phyloP scores from a whole-genome alignment of 2,329 filamentous ascomycete genomes.

The Neospermospora avenae region DNA sequence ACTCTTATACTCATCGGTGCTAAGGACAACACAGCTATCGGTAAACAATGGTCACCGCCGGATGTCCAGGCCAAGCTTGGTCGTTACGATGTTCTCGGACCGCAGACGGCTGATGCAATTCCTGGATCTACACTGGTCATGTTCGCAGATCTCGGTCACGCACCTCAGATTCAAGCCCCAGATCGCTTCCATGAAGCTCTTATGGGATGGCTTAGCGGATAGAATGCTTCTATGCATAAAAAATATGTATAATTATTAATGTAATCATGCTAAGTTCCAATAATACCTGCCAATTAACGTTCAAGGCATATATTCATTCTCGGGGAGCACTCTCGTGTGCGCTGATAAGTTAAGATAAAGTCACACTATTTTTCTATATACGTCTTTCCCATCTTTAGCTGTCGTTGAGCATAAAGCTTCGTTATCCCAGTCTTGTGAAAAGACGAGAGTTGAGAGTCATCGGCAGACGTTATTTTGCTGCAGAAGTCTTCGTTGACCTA shows the following conservation, averaged over 20 bases:
- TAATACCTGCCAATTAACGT: not conserved
- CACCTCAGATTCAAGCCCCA: slow-evolving; percentile 51
- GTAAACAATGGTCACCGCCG: slow-evolving; percentile 45
- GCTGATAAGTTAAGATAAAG: too few species aligned
- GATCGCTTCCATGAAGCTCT: slow-evolving; percentile 45
- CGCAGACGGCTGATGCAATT: slow-evolving; percentile 43
- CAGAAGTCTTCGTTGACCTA: too few species aligned
- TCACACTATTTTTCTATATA: too few species aligned
- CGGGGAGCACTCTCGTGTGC: too few species aligned
- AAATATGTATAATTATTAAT: not conserved
- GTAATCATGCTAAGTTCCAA: not conserved
- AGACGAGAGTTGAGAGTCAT: too few species aligned
- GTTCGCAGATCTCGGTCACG: slow-evolving; percentile 48
- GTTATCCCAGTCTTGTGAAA: too few species aligned
- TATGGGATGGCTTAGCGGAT: slow-evolving; percentile 41
- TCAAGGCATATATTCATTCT: too few species aligned
- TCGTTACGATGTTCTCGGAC: slow-evolving; percentile 48
- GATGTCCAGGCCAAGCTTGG: slow-evolving; percentile 45
- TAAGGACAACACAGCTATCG: slow-evolving; percentile 53
- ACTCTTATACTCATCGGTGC: slow-evolving; percentile 50
- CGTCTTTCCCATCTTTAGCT: too few species aligned
- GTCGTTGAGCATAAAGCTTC: too few species aligned
- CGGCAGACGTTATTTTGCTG: too few species aligned
- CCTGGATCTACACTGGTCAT: slow-evolving; percentile 44
- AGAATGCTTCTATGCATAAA: not conserved